Evolutionary conservation across 2,329 filamentous ascomycete genomes (phyloP).

Genomic region (Epichloe elymi): DNA sequence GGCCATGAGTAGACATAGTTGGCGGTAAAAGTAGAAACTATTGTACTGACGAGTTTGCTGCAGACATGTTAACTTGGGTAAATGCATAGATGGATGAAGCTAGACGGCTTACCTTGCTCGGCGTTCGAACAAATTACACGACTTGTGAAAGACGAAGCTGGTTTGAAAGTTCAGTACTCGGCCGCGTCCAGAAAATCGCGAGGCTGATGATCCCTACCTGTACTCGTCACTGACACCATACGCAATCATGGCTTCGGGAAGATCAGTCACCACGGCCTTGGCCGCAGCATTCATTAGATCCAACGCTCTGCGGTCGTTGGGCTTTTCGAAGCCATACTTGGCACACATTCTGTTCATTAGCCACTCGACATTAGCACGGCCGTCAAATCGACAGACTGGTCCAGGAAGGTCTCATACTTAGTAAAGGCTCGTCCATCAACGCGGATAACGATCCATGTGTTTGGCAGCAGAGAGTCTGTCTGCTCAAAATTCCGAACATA

Average conservation of each 20-base stretch:
- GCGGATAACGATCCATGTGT: conserved; percentile 91
- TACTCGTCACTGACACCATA: conserved; percentile 96
- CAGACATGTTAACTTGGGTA: not conserved
- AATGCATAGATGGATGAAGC: not conserved
- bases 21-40: conserved; percentile 86
- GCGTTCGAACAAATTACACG: conserved; percentile 71
- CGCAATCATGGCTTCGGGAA: conserved; percentile 74
- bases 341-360: conserved; percentile 51
- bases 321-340: conserved; percentile 78
- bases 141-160: conserved; percentile 82
- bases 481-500: conserved; percentile 89
- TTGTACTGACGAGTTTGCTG: conserved; percentile 81
- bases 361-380: conserved; percentile 4
- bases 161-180: conserved; percentile 5
- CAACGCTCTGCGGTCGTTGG: conserved; percentile 77
- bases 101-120: conserved; percentile 50
- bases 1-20: conserved; percentile 80
- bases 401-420: conserved; percentile 44
- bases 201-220: conserved; percentile 36
- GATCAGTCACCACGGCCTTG: conserved; percentile 66
- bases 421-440: conserved; percentile 92
- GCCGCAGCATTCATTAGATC: conserved; percentile 93
- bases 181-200: not conserved
- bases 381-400: no score
- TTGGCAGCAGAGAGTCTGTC: conserved; percentile 64